Evolutionary conservation across 2,329 filamentous ascomycete genomes (phyloP).

Genomic region (Pseudocercospora vitis): DNA sequence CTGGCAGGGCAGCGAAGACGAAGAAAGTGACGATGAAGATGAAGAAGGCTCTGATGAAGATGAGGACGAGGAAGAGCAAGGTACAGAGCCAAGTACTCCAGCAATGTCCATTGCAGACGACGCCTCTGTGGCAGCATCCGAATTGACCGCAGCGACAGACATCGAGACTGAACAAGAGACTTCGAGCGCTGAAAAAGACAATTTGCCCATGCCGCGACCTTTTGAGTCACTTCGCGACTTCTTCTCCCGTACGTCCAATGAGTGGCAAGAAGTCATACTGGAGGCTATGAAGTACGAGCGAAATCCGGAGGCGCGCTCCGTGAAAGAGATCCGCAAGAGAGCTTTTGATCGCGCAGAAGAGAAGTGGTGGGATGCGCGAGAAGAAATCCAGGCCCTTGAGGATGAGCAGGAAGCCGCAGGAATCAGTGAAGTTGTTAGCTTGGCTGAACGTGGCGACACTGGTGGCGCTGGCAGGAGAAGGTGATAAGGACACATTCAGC

Average conservation of each 20-base stretch:
- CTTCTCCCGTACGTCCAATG: conserved; percentile 79
- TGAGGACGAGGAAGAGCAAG: conserved; percentile 52
- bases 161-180: conserved; percentile 38
- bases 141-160: conserved; percentile 21
- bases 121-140: conserved; percentile 24
- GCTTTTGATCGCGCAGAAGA: conserved; percentile 90
- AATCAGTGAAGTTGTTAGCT: conserved; percentile 88
- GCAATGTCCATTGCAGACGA: conserved; percentile 29
- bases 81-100: conserved; percentile 49
- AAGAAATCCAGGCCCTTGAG: conserved; percentile 87
- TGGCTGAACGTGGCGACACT: conserved; percentile 66
- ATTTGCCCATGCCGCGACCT: conserved; percentile 71
- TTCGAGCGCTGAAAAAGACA: conserved; percentile 61
- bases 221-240: conserved; percentile 92
- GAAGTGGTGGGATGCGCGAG: conserved; percentile 98
- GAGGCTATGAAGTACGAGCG: conserved; percentile 69
- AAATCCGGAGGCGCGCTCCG: conserved; percentile 60
- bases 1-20: conserved; percentile 63
- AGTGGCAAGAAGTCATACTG: conserved; percentile 88
- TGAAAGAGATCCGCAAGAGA: conserved; percentile 90
- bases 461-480: conserved; percentile 19
- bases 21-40: conserved; percentile 51
- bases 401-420: conserved; percentile 95
- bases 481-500: not conserved
- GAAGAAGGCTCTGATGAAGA: conserved; percentile 59